phyloP scores from a whole-genome alignment of 2,329 filamentous ascomycete species.

The Pyrenochaeta sp. region DNA sequence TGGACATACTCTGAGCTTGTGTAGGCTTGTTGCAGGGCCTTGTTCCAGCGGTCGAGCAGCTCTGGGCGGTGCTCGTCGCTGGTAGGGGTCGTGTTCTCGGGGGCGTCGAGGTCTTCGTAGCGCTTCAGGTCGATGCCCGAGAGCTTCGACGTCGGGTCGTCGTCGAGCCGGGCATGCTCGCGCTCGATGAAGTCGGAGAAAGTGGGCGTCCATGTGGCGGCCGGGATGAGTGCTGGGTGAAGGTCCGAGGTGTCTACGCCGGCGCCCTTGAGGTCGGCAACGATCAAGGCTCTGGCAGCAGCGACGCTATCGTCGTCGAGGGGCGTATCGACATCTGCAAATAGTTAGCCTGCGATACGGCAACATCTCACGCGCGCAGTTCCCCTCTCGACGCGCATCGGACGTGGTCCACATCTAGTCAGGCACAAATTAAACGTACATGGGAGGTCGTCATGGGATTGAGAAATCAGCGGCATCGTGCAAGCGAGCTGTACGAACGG shows the following conservation, averaged over 20 bases:
- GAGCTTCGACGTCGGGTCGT: slow-evolving; percentile 59
- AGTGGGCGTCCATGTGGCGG: slow-evolving; percentile 57
- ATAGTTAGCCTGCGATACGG: slow-evolving; percentile 23
- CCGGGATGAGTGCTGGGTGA: slow-evolving; percentile 66
- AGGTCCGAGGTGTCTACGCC: slow-evolving; percentile 57
- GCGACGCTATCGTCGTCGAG: slow-evolving; percentile 70
- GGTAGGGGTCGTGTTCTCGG: slow-evolving; percentile 52
- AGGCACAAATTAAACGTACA: slow-evolving; percentile 62
- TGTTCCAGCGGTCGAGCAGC: slow-evolving; percentile 58
- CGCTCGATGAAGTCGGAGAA: slow-evolving; percentile 73
- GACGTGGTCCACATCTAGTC: slow-evolving; percentile 68
- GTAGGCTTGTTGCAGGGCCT: slow-evolving; percentile 64
- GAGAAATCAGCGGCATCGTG: slow-evolving; percentile 72
- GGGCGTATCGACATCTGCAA: slow-evolving; percentile 79
- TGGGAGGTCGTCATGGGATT: slow-evolving; percentile 80
- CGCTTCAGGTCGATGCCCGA: slow-evolving; percentile 76
- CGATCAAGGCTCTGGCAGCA: slow-evolving; percentile 74
- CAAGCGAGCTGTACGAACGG: slow-evolving; percentile 14
- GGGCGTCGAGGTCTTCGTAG: slow-evolving; percentile 79
- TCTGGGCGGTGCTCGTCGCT: slow-evolving; percentile 49
- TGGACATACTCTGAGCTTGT: slow-evolving; percentile 66
- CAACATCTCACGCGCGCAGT: slow-evolving; percentile 3
- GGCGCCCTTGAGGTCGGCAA: slow-evolving; percentile 61
- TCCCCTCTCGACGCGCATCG: slow-evolving; percentile 14
- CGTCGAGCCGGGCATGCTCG: slow-evolving; percentile 73